These are phyloP conservation scores for Gentiana straminea DNA, from an alignment of 257 asterid species.

Conservation along the genomic window DNA sequence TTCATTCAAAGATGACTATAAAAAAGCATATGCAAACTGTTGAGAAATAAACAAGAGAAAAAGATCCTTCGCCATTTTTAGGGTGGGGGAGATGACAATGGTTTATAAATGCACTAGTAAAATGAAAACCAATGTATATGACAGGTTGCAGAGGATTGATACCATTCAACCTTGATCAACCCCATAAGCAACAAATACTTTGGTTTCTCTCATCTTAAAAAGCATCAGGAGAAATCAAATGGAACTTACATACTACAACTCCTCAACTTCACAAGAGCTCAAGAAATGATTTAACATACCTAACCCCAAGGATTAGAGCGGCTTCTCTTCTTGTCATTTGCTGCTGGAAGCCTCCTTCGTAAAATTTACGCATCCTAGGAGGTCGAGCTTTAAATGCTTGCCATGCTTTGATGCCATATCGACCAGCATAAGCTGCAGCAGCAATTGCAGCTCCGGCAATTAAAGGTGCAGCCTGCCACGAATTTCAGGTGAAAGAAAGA, in stretches of 20 bases:
- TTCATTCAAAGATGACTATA: neutral
- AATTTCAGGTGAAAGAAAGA: neutral
- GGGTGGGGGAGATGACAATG: too few relatives aligned
- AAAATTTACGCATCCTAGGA: slow-evolving; percentile 69
- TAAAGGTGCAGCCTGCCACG: slow-evolving; percentile 48
- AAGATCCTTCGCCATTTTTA: too few relatives aligned
- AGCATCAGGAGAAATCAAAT: neutral
- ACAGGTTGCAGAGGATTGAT: too few relatives aligned
- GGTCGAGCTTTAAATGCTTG: slow-evolving; percentile 84
- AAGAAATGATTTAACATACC: slow-evolving; percentile 24
- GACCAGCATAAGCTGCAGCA: slow-evolving; percentile 73
- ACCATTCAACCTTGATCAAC: too few relatives aligned
- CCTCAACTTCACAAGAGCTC: neutral
- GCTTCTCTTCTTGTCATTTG: slow-evolving; percentile 86
- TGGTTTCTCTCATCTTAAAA: neutral
- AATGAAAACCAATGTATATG: too few relatives aligned
- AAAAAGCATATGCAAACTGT: too few relatives aligned
- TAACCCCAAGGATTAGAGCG: slow-evolving; percentile 78
- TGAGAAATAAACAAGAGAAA: too few relatives aligned
- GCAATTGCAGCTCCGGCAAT: slow-evolving; percentile 70
- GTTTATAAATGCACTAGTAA: too few relatives aligned
- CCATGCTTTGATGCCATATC: slow-evolving; percentile 73
- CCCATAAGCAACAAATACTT: too few relatives aligned
- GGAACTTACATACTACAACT: neutral
- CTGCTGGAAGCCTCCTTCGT: slow-evolving; percentile 89